phyloP scores from a whole-genome alignment of 257 asterid genomes.

The Nicotiana paniculata region DNA sequence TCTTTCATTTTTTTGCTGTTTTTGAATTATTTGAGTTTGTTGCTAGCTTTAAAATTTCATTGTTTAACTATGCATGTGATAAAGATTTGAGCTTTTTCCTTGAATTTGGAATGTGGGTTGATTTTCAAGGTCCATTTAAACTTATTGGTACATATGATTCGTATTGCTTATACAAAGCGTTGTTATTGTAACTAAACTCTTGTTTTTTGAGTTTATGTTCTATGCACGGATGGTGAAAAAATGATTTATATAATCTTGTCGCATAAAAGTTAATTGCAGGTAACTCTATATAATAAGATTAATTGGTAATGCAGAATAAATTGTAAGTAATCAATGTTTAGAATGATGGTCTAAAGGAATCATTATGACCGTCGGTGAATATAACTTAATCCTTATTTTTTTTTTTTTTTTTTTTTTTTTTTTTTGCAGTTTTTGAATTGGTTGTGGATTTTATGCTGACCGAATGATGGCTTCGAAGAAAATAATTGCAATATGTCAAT shows the following conservation, averaged over 20 bases:
- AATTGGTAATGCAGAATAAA: too few relatives aligned
- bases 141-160: not conserved
- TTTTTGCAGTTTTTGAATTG: conserved; percentile 10
- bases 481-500: conserved; percentile 87
- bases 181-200: not conserved
- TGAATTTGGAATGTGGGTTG: not conserved
- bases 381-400: too few relatives aligned
- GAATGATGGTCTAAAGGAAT: too few relatives aligned
- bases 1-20: not conserved
- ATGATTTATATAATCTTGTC: too few relatives aligned
- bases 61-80: not conserved
- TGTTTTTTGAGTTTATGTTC: not conserved
- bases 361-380: too few relatives aligned
- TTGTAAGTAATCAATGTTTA: too few relatives aligned
- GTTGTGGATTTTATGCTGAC: conserved; percentile 6
- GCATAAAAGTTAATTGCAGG: too few relatives aligned
- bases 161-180: not conserved
- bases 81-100: not conserved
- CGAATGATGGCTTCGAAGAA: conserved; percentile 57
- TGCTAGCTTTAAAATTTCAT: not conserved
- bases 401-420: not conserved
- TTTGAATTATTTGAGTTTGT: not conserved
- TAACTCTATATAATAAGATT: too few relatives aligned
- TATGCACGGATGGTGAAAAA: too few relatives aligned
- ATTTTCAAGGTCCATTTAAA: not conserved